Base-by-base conservation (phyloP, 495 filamentous ascomycete species). In the Podospora fimiseda region DNA sequence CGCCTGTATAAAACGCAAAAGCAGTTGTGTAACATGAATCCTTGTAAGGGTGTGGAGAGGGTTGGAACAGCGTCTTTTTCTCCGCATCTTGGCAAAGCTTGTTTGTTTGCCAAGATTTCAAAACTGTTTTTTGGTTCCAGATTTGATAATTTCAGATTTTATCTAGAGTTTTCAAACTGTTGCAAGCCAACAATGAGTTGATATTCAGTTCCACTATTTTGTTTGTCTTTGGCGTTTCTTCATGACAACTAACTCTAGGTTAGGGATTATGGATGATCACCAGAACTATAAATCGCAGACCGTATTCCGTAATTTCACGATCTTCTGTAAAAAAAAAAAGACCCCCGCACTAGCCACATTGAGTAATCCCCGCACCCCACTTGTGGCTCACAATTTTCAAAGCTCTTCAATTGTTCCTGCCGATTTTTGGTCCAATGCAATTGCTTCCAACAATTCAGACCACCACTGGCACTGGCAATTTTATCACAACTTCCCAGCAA, bases 31-130 rank as follows among this genome's bases (percentile, higher is more conserved):
- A n/a, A n/a, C 11, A 41, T n/a, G 39, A 41, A 18, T 9, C 13
- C 39, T 41, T 41, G 13, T 18, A 4, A 9, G 39, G 39, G 27
- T 5, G 27, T 5, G 27, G 27, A 11, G 27, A 33, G 27, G 11
- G 27, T 33, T 11, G 18, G 16, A 0, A 8, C 13, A 3, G 23
- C 20, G 23, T 20, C 21, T n/a, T n/a, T 33, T 24, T 14, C 43
- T 23, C 22, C 21, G 21, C 21, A 16, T 47, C 44, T 47, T 47
- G 44, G 44, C 44, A 47, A 47, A 11, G 44, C 44, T 47, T 47
- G 23, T 47, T 47, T 30, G 14, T 14, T 3, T 24, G 44, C 44
- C 44, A 47, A 47, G 44, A 14, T 47, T 41, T n/a, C 39, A 5
- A 18, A 37, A 37, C 33, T 41, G 39, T n/a, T n/a, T n/a, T 7